Conservation (phyloP, 306 rosid species). For the Myrica gale region DNA sequence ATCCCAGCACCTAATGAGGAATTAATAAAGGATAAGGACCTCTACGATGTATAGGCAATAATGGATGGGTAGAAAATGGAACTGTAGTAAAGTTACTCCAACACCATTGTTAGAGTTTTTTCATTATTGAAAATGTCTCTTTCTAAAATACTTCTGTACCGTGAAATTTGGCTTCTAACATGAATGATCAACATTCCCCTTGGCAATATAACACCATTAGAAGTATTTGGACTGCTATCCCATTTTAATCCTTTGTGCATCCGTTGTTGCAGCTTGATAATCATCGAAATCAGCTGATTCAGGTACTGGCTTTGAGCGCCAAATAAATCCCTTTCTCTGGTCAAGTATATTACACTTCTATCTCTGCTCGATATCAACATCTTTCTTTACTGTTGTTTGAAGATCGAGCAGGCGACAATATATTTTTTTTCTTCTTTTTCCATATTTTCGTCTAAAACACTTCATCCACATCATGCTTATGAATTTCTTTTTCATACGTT, state of each 20-base stretch:
- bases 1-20: background rate
- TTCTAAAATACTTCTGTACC: background rate
- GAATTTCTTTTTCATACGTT: background rate
- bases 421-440: background rate
- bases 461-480: background rate
- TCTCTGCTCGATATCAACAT: constrained; percentile 3
- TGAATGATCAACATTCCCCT: background rate
- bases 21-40: background rate
- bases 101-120: background rate
- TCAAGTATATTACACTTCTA: background rate
- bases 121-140: background rate
- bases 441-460: too few relatives aligned
- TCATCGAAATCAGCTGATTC: constrained; percentile 83
- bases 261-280: constrained; percentile 70
- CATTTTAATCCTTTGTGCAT: constrained; percentile 2
- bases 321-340: background rate
- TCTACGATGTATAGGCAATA: background rate
- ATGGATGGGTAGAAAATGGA: background rate
- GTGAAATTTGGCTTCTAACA: background rate
- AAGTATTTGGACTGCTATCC: background rate
- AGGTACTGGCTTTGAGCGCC: constrained; percentile 38
- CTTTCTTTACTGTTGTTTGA: background rate
- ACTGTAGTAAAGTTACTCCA: background rate
- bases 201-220: background rate
- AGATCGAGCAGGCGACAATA: background rate